Percentiles rank a stretch among this genome's conserved stretches.
phyloP scores from a whole-genome alignment of 2,329 filamentous ascomycete species.

The Ophiostoma ips region DNA sequence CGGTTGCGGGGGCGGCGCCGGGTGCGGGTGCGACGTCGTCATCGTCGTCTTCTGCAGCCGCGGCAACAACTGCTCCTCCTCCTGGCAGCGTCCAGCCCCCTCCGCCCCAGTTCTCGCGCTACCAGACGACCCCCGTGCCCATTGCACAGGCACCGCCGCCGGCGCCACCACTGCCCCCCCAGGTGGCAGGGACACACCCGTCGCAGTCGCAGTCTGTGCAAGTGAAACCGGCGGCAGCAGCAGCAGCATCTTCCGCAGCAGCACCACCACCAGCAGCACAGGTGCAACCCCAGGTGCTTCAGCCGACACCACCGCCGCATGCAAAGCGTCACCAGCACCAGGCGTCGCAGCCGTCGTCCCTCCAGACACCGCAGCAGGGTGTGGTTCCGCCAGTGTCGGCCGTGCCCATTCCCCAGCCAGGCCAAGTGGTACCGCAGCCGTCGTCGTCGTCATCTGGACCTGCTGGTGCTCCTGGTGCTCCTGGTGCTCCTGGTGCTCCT shows the following conservation, averaged over 20 bases:
- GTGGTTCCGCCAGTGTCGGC: slow-evolving; percentile 13
- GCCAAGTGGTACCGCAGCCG: slow-evolving; percentile 1
- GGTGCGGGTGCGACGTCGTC: no score
- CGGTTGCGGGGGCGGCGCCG: background rate
- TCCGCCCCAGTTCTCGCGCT: slow-evolving; percentile 15
- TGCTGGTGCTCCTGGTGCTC: background rate
- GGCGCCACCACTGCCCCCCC: slow-evolving; percentile 15
- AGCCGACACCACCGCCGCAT: slow-evolving; percentile 10
- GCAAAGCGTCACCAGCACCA: slow-evolving; percentile 12
- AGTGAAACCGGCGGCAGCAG: background rate
- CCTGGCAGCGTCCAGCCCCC: no score
- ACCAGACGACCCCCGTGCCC: slow-evolving; percentile 20
- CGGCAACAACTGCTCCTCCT: no score
- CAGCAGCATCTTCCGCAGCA: slow-evolving; percentile 2
- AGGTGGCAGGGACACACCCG: background rate
- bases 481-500: background rate
- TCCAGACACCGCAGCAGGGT: slow-evolving; percentile 10
- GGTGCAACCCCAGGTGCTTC: slow-evolving; percentile 4
- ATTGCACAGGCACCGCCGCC: slow-evolving; percentile 21
- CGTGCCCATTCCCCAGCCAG: slow-evolving; percentile 7
- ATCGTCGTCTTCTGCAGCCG: no score
- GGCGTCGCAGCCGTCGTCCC: slow-evolving; percentile 3
- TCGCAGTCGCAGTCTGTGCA: background rate
- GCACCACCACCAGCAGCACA: slow-evolving; percentile 6
- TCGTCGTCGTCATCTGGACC: no score